Percentiles rank a stretch among this genome's conserved stretches.
Evolutionary conservation across 2,329 filamentous ascomycete genomes (phyloP).

Genomic region (Chaetothyriales sp.): DNA sequence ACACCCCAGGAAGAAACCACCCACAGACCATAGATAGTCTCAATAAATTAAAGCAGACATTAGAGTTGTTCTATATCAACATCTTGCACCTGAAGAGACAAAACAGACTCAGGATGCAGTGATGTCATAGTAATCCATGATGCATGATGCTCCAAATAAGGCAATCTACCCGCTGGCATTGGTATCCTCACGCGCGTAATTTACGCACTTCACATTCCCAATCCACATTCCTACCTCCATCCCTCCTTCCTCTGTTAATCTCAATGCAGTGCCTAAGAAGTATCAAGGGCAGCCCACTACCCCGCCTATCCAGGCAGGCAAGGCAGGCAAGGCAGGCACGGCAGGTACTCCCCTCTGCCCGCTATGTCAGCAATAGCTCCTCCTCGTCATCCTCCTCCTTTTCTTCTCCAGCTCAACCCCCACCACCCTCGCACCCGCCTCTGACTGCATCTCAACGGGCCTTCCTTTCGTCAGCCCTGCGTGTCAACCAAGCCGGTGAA

Average conservation of each 20-base stretch:
- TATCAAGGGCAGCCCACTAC: not conserved
- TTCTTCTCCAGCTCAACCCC: not conserved
- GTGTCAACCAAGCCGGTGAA: constrained; percentile 95
- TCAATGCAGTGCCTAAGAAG: not conserved
- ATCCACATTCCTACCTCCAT: not conserved
- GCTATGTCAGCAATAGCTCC: not conserved
- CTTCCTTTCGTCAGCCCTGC: constrained; percentile 65
- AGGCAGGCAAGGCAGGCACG: too few relatives aligned
- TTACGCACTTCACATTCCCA: not conserved
- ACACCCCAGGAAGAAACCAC: not conserved
- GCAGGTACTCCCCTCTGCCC: not conserved
- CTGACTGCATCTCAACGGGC: constrained; percentile 28
- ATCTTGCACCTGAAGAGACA: too few relatives aligned
- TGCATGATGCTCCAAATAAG: not conserved
- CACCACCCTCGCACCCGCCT: not conserved
- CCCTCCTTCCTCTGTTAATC: not conserved
- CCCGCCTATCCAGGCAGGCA: not conserved
- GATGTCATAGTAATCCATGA: too few relatives aligned
- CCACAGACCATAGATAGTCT: too few relatives aligned
- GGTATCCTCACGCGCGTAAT: not conserved
- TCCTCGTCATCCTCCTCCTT: not conserved
- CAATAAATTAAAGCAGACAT: too few relatives aligned
- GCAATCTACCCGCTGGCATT: not conserved
- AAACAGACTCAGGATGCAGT: too few relatives aligned
- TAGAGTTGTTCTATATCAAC: too few relatives aligned